Evolutionary conservation across 441 rosid genomes (phyloP).

Genomic region (Syzygium malaccense): DNA sequence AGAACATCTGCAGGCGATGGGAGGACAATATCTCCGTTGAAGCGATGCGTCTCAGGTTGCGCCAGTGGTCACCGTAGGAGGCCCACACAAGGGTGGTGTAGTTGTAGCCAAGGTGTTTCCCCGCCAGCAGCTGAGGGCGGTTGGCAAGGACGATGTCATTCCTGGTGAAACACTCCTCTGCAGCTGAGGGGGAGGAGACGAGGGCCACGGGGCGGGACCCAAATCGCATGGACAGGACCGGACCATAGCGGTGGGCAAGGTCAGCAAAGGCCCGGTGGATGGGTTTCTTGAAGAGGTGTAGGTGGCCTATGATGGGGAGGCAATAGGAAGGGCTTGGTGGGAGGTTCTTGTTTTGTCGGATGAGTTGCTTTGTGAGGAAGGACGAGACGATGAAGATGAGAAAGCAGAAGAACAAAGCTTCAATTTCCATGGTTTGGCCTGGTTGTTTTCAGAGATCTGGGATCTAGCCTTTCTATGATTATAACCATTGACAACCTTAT

Average conservation of each 20-base stretch:
- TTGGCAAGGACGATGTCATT: slow-evolving; percentile 33
- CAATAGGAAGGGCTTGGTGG: slow-evolving; percentile 41
- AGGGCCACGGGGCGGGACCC: slow-evolving; percentile 34
- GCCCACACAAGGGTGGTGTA: slow-evolving; percentile 17
- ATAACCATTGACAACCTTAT: not conserved
- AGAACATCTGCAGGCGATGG: slow-evolving; percentile 24
- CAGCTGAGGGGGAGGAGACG: slow-evolving; percentile 43
- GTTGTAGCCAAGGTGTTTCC: not conserved
- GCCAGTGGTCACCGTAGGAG: slow-evolving; percentile 47
- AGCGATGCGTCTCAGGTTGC: slow-evolving; percentile 33
- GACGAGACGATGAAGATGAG: not conserved
- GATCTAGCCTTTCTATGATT: not conserved
- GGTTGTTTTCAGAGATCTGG: not conserved
- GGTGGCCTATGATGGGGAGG: slow-evolving; percentile 55
- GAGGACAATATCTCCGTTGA: slow-evolving; percentile 35
- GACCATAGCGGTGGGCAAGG: slow-evolving; percentile 33
- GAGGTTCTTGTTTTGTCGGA: slow-evolving; percentile 5
- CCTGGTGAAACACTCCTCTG: slow-evolving; percentile 54
- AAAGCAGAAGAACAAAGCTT: not conserved
- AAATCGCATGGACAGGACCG: slow-evolving; percentile 32
- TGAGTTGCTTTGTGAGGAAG: not conserved
- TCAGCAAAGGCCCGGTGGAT: slow-evolving; percentile 26
- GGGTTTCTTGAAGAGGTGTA: slow-evolving; percentile 38
- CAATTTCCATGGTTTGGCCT: not conserved
- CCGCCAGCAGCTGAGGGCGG: slow-evolving; percentile 12